Evolutionary conservation across 768 basidiomycete species (phyloP), one percentile per base, ranked within the genome.

Genomic region (Podaxis sp.): DNA sequence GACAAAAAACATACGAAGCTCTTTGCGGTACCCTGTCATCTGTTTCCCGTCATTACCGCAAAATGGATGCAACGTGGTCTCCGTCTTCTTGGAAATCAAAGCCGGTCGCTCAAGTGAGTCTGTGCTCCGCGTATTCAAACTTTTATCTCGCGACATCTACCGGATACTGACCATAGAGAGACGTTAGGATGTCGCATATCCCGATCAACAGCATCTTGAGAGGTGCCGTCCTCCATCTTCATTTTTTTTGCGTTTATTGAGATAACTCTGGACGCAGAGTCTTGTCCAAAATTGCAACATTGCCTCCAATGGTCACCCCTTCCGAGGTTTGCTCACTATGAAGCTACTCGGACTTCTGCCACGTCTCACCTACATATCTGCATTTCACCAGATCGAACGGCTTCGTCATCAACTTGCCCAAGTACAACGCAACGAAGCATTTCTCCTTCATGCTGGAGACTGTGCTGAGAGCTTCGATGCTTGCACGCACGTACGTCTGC

Each of bases 401-500:
- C 80, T 98, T 59, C 83, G 94, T 55, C 81, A 87, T 70, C 93
- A 96, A 65, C 79, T 98, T 19, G 77, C 81, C 37, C 85, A 85
- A 38, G 94, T 96, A 2, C 90, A 97, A 67, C 81, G 81, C 19
- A 92, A 93, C 65, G 86, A 96, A 69, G 94, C 94, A 0, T 98
- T 99, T 75, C 80, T 99, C 40, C 82, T 99, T 2, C 97, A 99
- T 65, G 97, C 97, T 0, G 97, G 97, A 2, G 97, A 99, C 70
- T 99, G 97, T 69, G 95, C 94, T n/a, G 93, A 96, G 74, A 90
- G 92, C 72, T 96, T 96, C 69, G 90, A 92, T 67, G 93, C 93
- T 0, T 95, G 93, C 72, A 94, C 91, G 0, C 85, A 93, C 65
- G 92, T 93, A 71, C 68, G 83, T 79, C 41, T 24, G n/a, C 11